Evolutionary conservation across 2,329 filamentous ascomycete species (phyloP), one percentile per base, ranked within the genome.

Genomic region (Alternaria angustiovoidea): DNA sequence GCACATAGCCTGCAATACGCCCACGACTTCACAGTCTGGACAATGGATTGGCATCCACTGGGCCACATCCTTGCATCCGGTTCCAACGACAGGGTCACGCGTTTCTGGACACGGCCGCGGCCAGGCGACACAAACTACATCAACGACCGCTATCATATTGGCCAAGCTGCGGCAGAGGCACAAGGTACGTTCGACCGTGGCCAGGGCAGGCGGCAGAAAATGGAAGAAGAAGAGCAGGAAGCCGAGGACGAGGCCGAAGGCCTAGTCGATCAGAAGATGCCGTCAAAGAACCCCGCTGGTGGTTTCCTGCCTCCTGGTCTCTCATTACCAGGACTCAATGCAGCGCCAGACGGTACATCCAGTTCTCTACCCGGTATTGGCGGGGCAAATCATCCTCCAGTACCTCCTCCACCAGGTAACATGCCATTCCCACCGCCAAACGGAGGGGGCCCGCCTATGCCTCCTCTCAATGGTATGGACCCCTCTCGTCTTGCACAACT

Each of bases 11-110:
- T 97, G 32, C 88, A 91, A 7, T 94, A 90, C 73, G 95, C 95
- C 0, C 95, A 99, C 77, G 92, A 96, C 69, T 96, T 94, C 76
- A 93, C 93, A 18, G 95, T 99, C 66, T 99, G 95, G 95, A 96
- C 94, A 18, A 86, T 99, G 51, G 94, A 97, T 81, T 99, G 95
- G 94, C 95, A 99, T 76, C 95, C 95, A 0, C 85, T 98, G 0
- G 95, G 95, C 28, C 95, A 99, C 75, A 94, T 99, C 64, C 86
- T 99, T 7, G 94, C 94, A 0, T 96, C 94, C 2, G 95, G 95
- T 12, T 97, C 94, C 11, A 98, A 99, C 78, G 95, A 99, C 78
- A 90, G 95, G 41, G 94, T 97, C 63, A 98, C 95, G 2, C 89
- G 95, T 48, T 99, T 99, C 82, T 99, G 95, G 95, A 93, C 94